Evolutionary conservation across 2,329 filamentous ascomycete genomes (phyloP).

Genomic region (Zopfia rhizophila): DNA sequence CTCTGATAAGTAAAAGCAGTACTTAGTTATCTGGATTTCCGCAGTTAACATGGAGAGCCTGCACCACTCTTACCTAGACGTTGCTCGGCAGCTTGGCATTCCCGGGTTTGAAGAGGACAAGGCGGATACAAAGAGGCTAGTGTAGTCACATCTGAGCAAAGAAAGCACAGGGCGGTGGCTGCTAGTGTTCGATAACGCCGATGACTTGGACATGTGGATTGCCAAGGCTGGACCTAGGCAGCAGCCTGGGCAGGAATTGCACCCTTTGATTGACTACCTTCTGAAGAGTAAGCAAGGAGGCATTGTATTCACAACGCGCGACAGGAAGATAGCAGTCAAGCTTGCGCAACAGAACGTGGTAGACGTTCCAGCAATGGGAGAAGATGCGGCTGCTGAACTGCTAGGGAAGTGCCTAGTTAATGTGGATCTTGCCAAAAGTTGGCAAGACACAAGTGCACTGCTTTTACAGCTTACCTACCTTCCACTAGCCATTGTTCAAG

Average conservation of each 20-base stretch:
- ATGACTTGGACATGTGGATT: too few species aligned
- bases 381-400: slow-evolving; percentile 30
- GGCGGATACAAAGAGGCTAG: slow-evolving; percentile 16
- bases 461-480: slow-evolving; percentile 45
- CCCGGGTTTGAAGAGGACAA: slow-evolving; percentile 16
- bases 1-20: slow-evolving; percentile 41
- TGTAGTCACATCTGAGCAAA: slow-evolving; percentile 20
- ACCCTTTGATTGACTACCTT: slow-evolving; percentile 40
- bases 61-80: too few species aligned
- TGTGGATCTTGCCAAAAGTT: slow-evolving; percentile 3
- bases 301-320: too few species aligned
- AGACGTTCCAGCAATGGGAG: slow-evolving; percentile 43
- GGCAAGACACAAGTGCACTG: not conserved
- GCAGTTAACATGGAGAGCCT: slow-evolving; percentile 47
- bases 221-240: slow-evolving; percentile 38
- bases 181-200: too few species aligned
- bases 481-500: slow-evolving; percentile 53
- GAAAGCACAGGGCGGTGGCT: slow-evolving; percentile 38
- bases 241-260: not conserved
- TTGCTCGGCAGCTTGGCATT: slow-evolving; percentile 33
- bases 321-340: slow-evolving; percentile 38
- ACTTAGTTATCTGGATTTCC: slow-evolving; percentile 56
- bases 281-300: slow-evolving; percentile 44
- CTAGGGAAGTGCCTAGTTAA: slow-evolving; percentile 7
- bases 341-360: slow-evolving; percentile 38